Conservation (phyloP, 2,329 filamentous ascomycete genomes). For the Alternaria viburni region DNA sequence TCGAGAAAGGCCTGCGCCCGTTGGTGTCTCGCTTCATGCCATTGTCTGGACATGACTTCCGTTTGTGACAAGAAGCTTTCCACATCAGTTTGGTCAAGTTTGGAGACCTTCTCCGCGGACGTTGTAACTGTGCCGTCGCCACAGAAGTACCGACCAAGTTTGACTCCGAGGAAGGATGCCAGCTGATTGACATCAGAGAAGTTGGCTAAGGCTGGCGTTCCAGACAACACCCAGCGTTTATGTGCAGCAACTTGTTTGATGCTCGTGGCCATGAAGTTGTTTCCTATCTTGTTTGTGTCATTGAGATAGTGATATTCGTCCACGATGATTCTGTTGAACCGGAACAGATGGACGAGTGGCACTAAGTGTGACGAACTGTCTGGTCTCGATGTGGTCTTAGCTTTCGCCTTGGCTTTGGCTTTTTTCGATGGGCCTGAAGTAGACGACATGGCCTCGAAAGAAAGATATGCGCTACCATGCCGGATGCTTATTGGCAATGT, state of each 20-base stretch:
- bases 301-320: slow-evolving; percentile 69
- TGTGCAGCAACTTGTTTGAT: slow-evolving; percentile 57
- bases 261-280: slow-evolving; percentile 35
- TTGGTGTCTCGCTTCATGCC: slow-evolving; percentile 59
- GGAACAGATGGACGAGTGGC: slow-evolving; percentile 63
- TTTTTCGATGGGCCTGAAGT: slow-evolving; percentile 8
- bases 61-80: slow-evolving; percentile 64
- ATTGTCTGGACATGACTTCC: slow-evolving; percentile 56
- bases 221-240: slow-evolving; percentile 68
- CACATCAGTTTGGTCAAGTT: slow-evolving; percentile 47
- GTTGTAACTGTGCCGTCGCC: slow-evolving; percentile 53
- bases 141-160: slow-evolving; percentile 62
- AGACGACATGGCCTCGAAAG: slow-evolving; percentile 16
- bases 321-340: slow-evolving; percentile 65
- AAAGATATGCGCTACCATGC: slow-evolving; percentile 40
- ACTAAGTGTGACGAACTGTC: background rate
- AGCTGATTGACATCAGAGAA: slow-evolving; percentile 67
- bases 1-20: slow-evolving; percentile 64
- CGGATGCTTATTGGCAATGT: slow-evolving; percentile 48
- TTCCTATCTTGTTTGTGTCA: slow-evolving; percentile 40
- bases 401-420: slow-evolving; percentile 8
- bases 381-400: no score
- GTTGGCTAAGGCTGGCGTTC: slow-evolving; percentile 64
- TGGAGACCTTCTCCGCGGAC: slow-evolving; percentile 52
- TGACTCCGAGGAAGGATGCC: slow-evolving; percentile 61